Percentiles rank a stretch among this genome's conserved stretches.
phyloP scores from a whole-genome alignment of 2,329 filamentous ascomycete genomes.

The Aspergillus costaricaensis region DNA sequence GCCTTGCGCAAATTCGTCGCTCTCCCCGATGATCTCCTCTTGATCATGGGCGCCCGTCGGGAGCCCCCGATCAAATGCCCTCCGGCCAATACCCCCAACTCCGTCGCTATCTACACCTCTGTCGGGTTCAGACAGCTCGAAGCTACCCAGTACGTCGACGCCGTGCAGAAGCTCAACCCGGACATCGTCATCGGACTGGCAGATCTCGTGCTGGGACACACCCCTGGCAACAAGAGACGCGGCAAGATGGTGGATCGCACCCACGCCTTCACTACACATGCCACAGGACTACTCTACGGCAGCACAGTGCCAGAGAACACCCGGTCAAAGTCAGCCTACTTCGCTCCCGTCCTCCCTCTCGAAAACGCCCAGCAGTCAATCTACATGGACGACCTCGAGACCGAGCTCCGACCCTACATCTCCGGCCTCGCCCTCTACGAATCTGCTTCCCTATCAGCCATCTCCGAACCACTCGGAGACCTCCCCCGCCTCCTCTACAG shows the following conservation, averaged over 20 bases:
- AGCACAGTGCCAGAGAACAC: constrained; percentile 31
- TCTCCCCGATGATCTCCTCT: constrained; percentile 64
- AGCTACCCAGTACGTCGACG: constrained; percentile 67
- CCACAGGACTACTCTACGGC: constrained; percentile 54
- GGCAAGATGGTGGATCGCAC: constrained; percentile 84
- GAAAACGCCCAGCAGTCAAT: constrained; percentile 73
- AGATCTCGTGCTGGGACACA: constrained; percentile 66
- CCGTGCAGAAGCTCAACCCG: constrained; percentile 66
- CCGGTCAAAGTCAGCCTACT: constrained; percentile 53
- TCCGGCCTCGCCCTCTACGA: constrained; percentile 79
- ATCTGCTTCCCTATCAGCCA: constrained; percentile 65
- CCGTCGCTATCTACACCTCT: constrained; percentile 78
- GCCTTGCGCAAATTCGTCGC: constrained; percentile 76
- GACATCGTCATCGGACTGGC: constrained; percentile 79
- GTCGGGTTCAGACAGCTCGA: constrained; percentile 77
- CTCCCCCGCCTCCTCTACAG: constrained; percentile 77
- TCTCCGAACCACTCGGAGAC: constrained; percentile 61
- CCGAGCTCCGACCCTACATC: constrained; percentile 60
- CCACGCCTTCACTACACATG: constrained; percentile 74
- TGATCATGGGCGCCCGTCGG: constrained; percentile 76
- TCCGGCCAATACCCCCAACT: constrained; percentile 66
- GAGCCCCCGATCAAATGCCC: constrained; percentile 74
- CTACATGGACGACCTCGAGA: constrained; percentile 74
- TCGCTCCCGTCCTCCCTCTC: constrained; percentile 71
- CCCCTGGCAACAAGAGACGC: constrained; percentile 69